Base-by-base conservation (phyloP, 2,329 filamentous ascomycete genomes). In the Aspergillus sp. region DNA sequence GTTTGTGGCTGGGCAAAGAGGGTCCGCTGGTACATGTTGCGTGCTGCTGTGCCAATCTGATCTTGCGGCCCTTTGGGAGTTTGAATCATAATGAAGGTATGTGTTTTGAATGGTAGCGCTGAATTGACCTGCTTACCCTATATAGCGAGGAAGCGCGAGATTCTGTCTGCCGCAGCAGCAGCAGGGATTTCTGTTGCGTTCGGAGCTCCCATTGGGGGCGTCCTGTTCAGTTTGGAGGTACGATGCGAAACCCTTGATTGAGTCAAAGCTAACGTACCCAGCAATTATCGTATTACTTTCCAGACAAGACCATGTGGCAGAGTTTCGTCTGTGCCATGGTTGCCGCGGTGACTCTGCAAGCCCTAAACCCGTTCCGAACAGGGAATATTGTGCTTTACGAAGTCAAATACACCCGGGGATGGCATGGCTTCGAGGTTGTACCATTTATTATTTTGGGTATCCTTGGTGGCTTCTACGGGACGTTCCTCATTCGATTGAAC, bases 231-330 rank as follows among this genome's bases (percentile, higher is more conserved):
- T 60, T 74, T 96, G n/a, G 89, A 94, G 65, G 78, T 81, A 63
- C 44, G 56, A 35, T 29, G 36, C 7, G 16, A 24, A 14, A 4
- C 30, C 27, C 16, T 43, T 55, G 30, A 15, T 6, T n/a, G 11
- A 8, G n/a, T n/a, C 12, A 10, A 17, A 8, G 8, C 15, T 11
- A 61, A 30, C 13, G 11, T 30, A 15, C 19, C n/a, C 37, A 83
- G 74, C 86, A 93, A 72, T 68, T 96, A 2, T 93, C 86, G 1
- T 96, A 95, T 58, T 96, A 95, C 60, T 96, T 96, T 48, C 89
- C 91, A 0, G 89, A 96, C 62, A 96, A 96, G 61, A 96, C 91
- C 7, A 96, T 98, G 91, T 98, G 91, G 91, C 91, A 95, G 58
- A 94, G 86, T 51, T 98, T 98, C 53, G 91, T 98, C 25, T 96